A percentile compares a stretch with the other conserved stretches of the same genome.
phyloP scores from a whole-genome alignment of 164 flowering plant genomes.

The Berberis thunbergii region DNA sequence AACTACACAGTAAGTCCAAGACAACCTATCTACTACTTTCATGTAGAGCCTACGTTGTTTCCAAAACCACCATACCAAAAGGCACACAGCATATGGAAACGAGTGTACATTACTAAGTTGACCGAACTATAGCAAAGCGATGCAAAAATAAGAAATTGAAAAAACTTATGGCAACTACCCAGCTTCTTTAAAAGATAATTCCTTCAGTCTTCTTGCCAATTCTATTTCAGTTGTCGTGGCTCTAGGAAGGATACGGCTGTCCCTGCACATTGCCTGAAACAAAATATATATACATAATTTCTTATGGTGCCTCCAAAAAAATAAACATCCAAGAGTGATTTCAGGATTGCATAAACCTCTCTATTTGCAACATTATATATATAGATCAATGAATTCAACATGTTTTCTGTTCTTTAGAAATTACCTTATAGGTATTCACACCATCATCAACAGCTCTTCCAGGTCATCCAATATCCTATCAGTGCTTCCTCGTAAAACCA shows the following conservation, averaged over 20 bases:
- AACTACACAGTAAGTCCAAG: no score
- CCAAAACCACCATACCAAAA: no score
- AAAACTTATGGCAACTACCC: slow-evolving; percentile 37
- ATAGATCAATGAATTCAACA: neutral
- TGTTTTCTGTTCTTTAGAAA: neutral
- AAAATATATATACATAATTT: neutral
- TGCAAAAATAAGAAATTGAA: no score
- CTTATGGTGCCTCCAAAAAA: no score
- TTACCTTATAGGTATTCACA: slow-evolving; percentile 90
- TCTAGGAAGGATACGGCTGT: slow-evolving; percentile 84
- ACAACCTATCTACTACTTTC: no score
- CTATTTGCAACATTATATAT: neutral
- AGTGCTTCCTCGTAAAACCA: slow-evolving; percentile 89
- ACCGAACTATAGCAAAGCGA: no score
- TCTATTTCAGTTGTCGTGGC: slow-evolving; percentile 98
- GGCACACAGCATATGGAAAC: no score
- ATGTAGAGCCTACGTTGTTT: no score
- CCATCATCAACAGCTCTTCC: slow-evolving; percentile 99
- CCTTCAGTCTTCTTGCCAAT: slow-evolving; percentile 76
- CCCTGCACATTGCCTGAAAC: slow-evolving; percentile 87
- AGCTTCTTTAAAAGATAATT: slow-evolving; percentile 76
- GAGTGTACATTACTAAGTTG: no score
- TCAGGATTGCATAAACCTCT: neutral
- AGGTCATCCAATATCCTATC: slow-evolving; percentile 98
- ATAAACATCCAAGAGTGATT: no score